These are phyloP conservation scores for Talaromyces sp. DNA, from an alignment of 2,329 filamentous ascomycete species.

Conservation along the genomic window DNA sequence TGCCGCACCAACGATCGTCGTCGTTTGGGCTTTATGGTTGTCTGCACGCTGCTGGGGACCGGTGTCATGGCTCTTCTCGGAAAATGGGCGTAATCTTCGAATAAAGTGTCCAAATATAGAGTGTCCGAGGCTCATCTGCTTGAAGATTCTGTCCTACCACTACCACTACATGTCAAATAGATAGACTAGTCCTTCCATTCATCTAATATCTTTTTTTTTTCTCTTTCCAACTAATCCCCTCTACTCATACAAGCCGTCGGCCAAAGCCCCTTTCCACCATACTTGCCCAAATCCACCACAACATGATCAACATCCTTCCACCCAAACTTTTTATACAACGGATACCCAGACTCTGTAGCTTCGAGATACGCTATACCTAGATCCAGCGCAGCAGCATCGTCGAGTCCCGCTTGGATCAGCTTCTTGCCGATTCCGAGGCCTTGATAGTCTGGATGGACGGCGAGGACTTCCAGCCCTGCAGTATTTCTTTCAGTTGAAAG, in stretches of 20 bases:
- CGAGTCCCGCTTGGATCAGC: conserved; percentile 5
- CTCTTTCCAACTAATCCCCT: neutral
- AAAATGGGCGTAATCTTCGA: conserved; percentile 41
- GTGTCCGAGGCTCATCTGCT: neutral
- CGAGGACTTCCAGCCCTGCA: conserved; percentile 5
- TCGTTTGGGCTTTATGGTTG: conserved; percentile 39
- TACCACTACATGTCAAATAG: neutral
- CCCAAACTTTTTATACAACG: conserved; percentile 8
- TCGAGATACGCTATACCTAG: conserved; percentile 6
- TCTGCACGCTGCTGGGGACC: conserved; percentile 35
- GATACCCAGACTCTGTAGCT: conserved; percentile 3
- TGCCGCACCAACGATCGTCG: conserved; percentile 36
- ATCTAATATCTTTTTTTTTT: neutral
- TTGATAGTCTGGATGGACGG: conserved; percentile 5
- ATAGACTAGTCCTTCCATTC: neutral
- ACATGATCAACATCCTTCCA: conserved; percentile 3
- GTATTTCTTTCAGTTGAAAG: neutral
- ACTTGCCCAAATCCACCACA: conserved; percentile 2
- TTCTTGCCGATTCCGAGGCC: conserved; percentile 3
- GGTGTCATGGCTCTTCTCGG: conserved; percentile 47
- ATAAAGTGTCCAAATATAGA: neutral
- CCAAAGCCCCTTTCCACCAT: conserved; percentile 1
- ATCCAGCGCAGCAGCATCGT: conserved; percentile 1
- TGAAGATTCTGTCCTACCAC: neutral
- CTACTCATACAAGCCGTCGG: conserved; percentile 4